Evolutionary conservation across 345 rosid species (phyloP).

Genomic region (Nephelium lappaceum): DNA sequence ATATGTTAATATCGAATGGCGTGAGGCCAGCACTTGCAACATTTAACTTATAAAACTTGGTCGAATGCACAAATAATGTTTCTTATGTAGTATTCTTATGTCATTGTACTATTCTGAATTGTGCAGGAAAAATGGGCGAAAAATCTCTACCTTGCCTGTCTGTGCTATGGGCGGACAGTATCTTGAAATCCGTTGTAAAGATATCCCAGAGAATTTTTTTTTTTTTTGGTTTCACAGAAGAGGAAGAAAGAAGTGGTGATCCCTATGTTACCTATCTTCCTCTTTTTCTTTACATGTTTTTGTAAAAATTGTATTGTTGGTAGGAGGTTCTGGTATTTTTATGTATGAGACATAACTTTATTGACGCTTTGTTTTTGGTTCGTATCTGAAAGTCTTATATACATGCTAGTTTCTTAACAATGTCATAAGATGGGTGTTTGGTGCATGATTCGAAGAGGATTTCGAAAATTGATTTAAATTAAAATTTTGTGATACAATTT

Average conservation of each 20-base stretch:
- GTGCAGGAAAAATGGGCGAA: conserved; percentile 92
- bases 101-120: neutral
- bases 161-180: conserved; percentile 81
- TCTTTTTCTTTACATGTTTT: neutral
- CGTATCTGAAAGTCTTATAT: neutral
- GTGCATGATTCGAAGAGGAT: neutral
- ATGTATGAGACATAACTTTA: conserved; percentile 3
- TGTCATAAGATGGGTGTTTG: neutral
- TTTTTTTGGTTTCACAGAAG: neutral
- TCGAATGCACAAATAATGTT: no score
- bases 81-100: neutral
- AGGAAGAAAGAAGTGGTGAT: neutral
- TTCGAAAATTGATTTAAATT: neutral
- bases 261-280: conserved; percentile 13
- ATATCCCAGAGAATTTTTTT: neutral
- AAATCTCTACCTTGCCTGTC: conserved; percentile 74
- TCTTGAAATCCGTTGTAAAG: conserved; percentile 41
- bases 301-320: neutral
- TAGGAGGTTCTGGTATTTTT: neutral
- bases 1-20: neutral
- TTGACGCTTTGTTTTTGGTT: neutral
- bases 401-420: neutral
- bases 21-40: no score
- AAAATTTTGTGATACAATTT: no score
- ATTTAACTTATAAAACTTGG: no score